Percentiles rank a stretch among this genome's conserved stretches.
Evolutionary conservation across 305 asterid species (phyloP).

Genomic region (Fraxinus angustifolia): DNA sequence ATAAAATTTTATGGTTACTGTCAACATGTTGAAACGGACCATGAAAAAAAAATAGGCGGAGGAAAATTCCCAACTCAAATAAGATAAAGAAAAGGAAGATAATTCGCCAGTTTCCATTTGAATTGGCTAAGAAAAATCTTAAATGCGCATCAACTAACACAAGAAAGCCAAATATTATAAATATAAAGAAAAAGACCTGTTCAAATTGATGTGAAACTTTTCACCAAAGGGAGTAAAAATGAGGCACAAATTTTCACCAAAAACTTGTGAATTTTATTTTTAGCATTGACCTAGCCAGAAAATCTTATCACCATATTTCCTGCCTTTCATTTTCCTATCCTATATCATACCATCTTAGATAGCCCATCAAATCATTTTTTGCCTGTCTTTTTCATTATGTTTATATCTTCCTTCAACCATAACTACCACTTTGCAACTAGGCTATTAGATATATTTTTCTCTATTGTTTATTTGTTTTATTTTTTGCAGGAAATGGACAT

Average conservation of each 20-base stretch:
- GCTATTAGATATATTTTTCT: neutral
- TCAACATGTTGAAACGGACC: neutral
- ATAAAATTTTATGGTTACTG: neutral
- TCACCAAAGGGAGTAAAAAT: constrained; percentile 41
- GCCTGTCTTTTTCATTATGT: constrained; percentile 20
- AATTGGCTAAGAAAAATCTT: neutral
- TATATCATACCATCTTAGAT: constrained; percentile 4
- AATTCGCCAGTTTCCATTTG: neutral
- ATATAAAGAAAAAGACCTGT: constrained; percentile 20
- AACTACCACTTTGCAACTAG: constrained; percentile 24
- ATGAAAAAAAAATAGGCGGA: neutral
- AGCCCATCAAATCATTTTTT: constrained; percentile 22
- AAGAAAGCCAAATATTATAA: constrained; percentile 13
- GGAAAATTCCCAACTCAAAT: neutral
- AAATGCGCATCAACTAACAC: neutral
- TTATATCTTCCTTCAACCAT: constrained; percentile 2
- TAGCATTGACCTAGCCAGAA: constrained; percentile 28
- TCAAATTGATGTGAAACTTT: constrained; percentile 43
- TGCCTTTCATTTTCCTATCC: constrained; percentile 23
- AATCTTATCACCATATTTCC: constrained; percentile 42
- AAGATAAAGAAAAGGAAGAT: neutral
- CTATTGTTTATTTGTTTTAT: neutral
- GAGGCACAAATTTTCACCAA: constrained; percentile 29
- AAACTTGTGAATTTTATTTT: constrained; percentile 24
- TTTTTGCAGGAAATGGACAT: neutral